These are phyloP conservation scores for Colletotrichum tabaci DNA, from an alignment of 2,329 filamentous ascomycete genomes.

Conservation along the genomic window DNA sequence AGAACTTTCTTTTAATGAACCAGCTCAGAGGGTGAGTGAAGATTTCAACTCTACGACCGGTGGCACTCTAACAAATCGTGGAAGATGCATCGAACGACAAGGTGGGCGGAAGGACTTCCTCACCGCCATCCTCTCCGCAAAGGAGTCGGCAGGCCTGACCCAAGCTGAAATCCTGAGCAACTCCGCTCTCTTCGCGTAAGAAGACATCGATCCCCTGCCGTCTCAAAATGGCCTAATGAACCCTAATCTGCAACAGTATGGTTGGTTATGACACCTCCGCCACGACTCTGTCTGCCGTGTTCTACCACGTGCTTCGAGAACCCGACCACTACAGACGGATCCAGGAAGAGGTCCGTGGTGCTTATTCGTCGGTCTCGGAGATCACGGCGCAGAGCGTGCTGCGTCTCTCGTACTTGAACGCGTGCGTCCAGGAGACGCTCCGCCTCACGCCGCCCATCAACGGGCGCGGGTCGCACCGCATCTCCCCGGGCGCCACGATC, in stretches of 20 bases:
- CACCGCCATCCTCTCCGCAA: slow-evolving; percentile 21
- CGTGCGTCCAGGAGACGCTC: slow-evolving; percentile 70
- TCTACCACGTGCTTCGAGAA: slow-evolving; percentile 21
- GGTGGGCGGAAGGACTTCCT: slow-evolving; percentile 29
- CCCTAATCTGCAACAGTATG: slow-evolving; percentile 22
- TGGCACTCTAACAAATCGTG: neutral
- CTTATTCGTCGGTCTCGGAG: neutral
- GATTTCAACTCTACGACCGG: no score
- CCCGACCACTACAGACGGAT: slow-evolving; percentile 14
- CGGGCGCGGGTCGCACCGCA: slow-evolving; percentile 22
- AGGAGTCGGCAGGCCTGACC: slow-evolving; percentile 21
- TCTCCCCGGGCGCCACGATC: neutral
- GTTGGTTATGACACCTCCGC: slow-evolving; percentile 20
- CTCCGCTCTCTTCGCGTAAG: slow-evolving; percentile 17
- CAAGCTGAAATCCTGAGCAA: slow-evolving; percentile 29
- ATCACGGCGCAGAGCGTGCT: slow-evolving; percentile 16
- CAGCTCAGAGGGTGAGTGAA: slow-evolving; percentile 18
- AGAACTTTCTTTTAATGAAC: slow-evolving; percentile 32
- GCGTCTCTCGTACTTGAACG: slow-evolving; percentile 47
- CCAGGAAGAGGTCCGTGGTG: neutral
- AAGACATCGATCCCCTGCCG: neutral
- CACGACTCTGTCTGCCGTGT: slow-evolving; percentile 28
- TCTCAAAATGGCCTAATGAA: neutral
- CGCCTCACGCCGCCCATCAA: slow-evolving; percentile 66
- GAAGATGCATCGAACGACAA: slow-evolving; percentile 18